These are phyloP conservation scores for Curvularia eragrostidis DNA, from an alignment of 2,329 filamentous ascomycete species.

Conservation along the genomic window DNA sequence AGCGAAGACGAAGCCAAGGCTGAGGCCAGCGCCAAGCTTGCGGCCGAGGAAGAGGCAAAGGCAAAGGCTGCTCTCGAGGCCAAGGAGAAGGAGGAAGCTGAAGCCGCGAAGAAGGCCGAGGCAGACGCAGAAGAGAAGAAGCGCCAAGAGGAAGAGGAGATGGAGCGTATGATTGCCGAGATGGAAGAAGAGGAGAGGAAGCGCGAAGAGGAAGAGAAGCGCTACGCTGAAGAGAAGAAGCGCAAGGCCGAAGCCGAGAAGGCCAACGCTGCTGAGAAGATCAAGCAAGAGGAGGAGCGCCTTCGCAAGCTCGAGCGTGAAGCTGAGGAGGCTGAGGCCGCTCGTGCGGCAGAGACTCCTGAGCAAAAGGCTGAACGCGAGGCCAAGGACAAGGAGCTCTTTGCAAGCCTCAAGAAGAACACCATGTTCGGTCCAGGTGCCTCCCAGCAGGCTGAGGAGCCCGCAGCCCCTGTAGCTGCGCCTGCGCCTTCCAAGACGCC, in stretches of 20 bases:
- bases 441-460: conserved; percentile 55
- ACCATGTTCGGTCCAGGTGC: conserved; percentile 56
- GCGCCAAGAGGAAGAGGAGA: conserved; percentile 53
- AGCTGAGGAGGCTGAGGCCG: conserved; percentile 57
- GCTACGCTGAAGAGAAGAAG: conserved; percentile 72
- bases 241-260: conserved; percentile 65
- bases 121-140: conserved; percentile 44
- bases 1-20: conserved; percentile 52
- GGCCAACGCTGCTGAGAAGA: conserved; percentile 57
- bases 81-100: conserved; percentile 41
- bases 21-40: conserved; percentile 60
- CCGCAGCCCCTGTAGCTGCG: conserved; percentile 32
- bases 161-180: conserved; percentile 70
- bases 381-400: conserved; percentile 47
- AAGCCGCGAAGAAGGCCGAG: conserved; percentile 53
- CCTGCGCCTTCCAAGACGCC: conserved; percentile 46
- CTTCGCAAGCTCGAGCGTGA: conserved; percentile 58
- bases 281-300: conserved; percentile 60
- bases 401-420: conserved; percentile 58
- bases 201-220: conserved; percentile 73
- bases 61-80: conserved; percentile 43
- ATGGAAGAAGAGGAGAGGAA: conserved; percentile 55
- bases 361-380: conserved; percentile 53
- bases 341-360: conserved; percentile 51
- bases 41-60: conserved; percentile 53